A percentile compares a stretch with the other conserved stretches of the same genome.
Conservation (phyloP, 2,329 filamentous ascomycete genomes). For the Setomelanomma holmii region DNA sequence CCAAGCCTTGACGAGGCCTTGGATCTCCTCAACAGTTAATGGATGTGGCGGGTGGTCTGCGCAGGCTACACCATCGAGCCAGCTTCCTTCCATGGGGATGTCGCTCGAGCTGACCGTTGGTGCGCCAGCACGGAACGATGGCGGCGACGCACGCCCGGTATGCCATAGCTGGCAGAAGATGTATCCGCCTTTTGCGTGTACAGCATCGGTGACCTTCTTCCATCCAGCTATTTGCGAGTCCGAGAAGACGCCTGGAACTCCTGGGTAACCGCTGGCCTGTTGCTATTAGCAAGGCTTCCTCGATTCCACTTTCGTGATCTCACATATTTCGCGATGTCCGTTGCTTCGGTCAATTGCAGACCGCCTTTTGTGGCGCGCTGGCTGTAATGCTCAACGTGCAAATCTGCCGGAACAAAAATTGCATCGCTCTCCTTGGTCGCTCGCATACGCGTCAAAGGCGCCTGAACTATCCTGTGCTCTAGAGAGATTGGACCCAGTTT, state of each 20-base stretch:
- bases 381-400: slow-evolving; percentile 59
- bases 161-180: slow-evolving; percentile 58
- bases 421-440: slow-evolving; percentile 57
- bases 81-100: slow-evolving; percentile 50
- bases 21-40: slow-evolving; percentile 51
- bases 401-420: slow-evolving; percentile 56
- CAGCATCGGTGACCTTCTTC: slow-evolving; percentile 59
- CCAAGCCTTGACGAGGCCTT: slow-evolving; percentile 48
- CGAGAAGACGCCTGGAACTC: slow-evolving; percentile 41
- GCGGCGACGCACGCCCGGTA: slow-evolving; percentile 54
- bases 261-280: slow-evolving; percentile 50
- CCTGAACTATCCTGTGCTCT: slow-evolving; percentile 49
- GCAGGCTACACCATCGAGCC: slow-evolving; percentile 47
- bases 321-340: slow-evolving; percentile 48
- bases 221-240: slow-evolving; percentile 56
- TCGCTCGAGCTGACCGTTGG: slow-evolving; percentile 49
- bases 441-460: slow-evolving; percentile 52
- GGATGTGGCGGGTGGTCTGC: slow-evolving; percentile 44
- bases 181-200: slow-evolving; percentile 59
- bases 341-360: slow-evolving; percentile 66
- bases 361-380: slow-evolving; percentile 63
- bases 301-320: neutral
- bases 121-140: slow-evolving; percentile 49
- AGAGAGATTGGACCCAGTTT: slow-evolving; percentile 44
- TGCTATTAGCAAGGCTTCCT: slow-evolving; percentile 22